Base-by-base conservation (phyloP, 768 basidiomycete species). In the Tulasnella sp. region DNA sequence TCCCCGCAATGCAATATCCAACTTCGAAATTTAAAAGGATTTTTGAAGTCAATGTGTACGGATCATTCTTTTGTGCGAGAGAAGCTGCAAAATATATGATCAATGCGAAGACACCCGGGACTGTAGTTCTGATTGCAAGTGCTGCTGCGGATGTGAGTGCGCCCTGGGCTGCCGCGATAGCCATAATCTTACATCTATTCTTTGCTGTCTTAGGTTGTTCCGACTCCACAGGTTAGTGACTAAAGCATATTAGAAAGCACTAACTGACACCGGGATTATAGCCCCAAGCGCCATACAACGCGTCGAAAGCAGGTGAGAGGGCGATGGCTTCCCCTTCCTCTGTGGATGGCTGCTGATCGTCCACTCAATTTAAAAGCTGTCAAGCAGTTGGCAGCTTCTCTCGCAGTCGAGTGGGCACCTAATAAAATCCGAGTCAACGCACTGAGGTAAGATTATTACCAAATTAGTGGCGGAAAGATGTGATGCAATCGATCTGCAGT, bases 331-430 rank as follows among this genome's bases (percentile, higher is more conserved):
- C 64, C 64, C 34, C 24, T 28, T n/a, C n/a, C 64, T 69, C 24
- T 28, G 72, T 24, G 14, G 83, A 44, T 7, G 3, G 24, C 40
- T 60, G 50, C 64, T 80, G 81, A 77, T 34, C 5, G 64, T 46
- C 64, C 28, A 5, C 64, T 37, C 28, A 20, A 3, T 42, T 72
- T 44, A 46, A 46, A 81, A 93, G 93, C 96, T 74, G 96, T 98
- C 46, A 93, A 93, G 83, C 97, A 98, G 84, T 95, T 98, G 95
- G 96, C 96, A 18, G 88, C 94, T 1, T 95, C 93, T 83, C 89
- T 98, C 46, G 97, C 94, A 0, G 96, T 98, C 37, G 97, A 99
- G 87, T 98, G 97, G 96, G 97, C 97, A 0, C 93, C 92, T 85
- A 91, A 93, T 82, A 92, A 92, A 73, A 92, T 97, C 81, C 91